phyloP scores from a whole-genome alignment of 768 basidiomycete genomes.

The Phallus indusiatus region DNA sequence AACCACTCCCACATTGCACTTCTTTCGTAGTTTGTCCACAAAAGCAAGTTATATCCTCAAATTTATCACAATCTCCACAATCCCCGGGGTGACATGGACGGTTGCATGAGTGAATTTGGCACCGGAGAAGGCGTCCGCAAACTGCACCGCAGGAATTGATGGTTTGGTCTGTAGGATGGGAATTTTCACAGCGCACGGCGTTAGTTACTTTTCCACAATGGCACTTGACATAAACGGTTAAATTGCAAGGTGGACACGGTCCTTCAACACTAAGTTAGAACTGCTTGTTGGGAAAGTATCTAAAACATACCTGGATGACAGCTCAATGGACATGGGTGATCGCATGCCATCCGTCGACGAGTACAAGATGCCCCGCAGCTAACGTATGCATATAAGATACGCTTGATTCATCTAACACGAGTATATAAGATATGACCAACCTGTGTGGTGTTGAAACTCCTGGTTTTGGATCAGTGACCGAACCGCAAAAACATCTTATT shows the following conservation, averaged over 20 bases:
- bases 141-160: slow-evolving; percentile 28
- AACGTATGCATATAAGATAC: background rate
- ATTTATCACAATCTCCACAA: slow-evolving; percentile 56
- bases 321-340: slow-evolving; percentile 71
- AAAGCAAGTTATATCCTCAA: slow-evolving; percentile 56
- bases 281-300: background rate
- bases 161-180: slow-evolving; percentile 9
- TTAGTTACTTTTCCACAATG: slow-evolving; percentile 60
- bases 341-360: slow-evolving; percentile 36
- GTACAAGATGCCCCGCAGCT: slow-evolving; percentile 27
- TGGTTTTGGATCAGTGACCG: slow-evolving; percentile 61
- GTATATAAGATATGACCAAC: slow-evolving; percentile 53
- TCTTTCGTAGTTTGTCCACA: slow-evolving; percentile 62
- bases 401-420: slow-evolving; percentile 39
- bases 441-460: slow-evolving; percentile 61
- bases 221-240: slow-evolving; percentile 69
- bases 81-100: slow-evolving; percentile 66
- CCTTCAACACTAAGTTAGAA: slow-evolving; percentile 21
- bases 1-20: slow-evolving; percentile 43
- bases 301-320: slow-evolving; percentile 67
- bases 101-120: slow-evolving; percentile 65
- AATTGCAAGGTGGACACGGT: slow-evolving; percentile 88
- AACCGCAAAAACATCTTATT: slow-evolving; percentile 76
- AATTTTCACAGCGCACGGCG: slow-evolving; percentile 48
- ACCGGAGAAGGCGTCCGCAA: slow-evolving; percentile 42